phyloP scores from a whole-genome alignment of 169 alveolate genomes.

The Plasmodium malariae region DNA sequence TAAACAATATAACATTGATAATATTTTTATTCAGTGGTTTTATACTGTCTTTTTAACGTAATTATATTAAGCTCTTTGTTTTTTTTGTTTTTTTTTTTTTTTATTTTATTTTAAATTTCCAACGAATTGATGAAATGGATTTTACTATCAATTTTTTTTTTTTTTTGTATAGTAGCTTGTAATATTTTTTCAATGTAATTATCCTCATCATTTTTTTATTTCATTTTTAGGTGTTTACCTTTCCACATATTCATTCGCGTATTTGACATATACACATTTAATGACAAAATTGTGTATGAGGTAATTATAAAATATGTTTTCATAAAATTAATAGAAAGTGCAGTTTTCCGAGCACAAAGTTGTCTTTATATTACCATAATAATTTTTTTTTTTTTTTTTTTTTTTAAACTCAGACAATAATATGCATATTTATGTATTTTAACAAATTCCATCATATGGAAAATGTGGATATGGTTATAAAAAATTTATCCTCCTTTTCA shows the following conservation, averaged over 20 bases:
- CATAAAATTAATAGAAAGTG: neutral
- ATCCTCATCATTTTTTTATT: neutral
- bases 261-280: conserved; percentile 69
- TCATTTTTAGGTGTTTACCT: conserved; percentile 54
- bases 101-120: neutral
- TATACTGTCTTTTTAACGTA: conserved; percentile 74
- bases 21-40: conserved; percentile 73
- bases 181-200: neutral
- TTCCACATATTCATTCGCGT: conserved; percentile 59
- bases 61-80: neutral
- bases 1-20: conserved; percentile 69
- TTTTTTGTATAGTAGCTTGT: neutral
- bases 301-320: conserved; percentile 7
- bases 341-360: neutral
- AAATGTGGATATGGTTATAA: conserved; percentile 52
- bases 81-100: conserved; percentile 1
- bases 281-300: conserved; percentile 70
- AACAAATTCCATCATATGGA: conserved; percentile 48
- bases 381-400: conserved; percentile 2
- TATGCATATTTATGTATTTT: conserved; percentile 60
- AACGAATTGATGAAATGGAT: too few species aligned
- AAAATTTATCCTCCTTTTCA: conserved; percentile 52
- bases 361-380: neutral
- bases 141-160: neutral
- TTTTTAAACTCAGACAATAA: conserved; percentile 14